Evolutionary conservation across 2,329 filamentous ascomycete species (phyloP).

Genomic region (Talaromyces sp.): DNA sequence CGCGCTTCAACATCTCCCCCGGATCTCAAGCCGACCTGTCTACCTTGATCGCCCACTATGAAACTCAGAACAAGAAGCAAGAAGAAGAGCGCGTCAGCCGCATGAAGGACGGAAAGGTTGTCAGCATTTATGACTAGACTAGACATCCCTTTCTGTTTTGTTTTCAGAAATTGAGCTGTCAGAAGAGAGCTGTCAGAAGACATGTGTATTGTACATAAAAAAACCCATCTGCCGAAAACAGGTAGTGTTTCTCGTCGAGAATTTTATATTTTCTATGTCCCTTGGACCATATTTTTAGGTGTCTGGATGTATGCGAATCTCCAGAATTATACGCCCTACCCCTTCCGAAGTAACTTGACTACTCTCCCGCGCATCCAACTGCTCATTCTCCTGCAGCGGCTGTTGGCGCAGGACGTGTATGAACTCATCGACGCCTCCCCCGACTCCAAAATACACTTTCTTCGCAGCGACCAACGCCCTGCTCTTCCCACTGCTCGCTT

Average conservation of each 20-base stretch:
- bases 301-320: constrained; percentile 19
- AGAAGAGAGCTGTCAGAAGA: background rate
- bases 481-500: constrained; percentile 13
- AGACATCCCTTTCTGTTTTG: background rate
- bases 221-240: background rate
- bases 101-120: constrained; percentile 38
- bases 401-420: constrained; percentile 26
- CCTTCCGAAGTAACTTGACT: constrained; percentile 37
- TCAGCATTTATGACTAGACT: constrained; percentile 38
- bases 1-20: constrained; percentile 59
- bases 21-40: constrained; percentile 56
- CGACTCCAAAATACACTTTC: constrained; percentile 61
- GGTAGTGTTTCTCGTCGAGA: constrained; percentile 5
- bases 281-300: constrained; percentile 8
- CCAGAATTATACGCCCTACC: constrained; percentile 39
- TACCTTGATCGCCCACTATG: constrained; percentile 57
- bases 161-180: background rate
- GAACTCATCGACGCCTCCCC: constrained; percentile 59
- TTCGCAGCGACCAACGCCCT: constrained; percentile 58
- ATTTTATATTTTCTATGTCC: constrained; percentile 15
- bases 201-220: constrained; percentile 11
- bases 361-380: constrained; percentile 25
- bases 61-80: constrained; percentile 50
- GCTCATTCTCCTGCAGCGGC: constrained; percentile 7
- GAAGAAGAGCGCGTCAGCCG: constrained; percentile 51